These are phyloP conservation scores for Venturia pyrina DNA, from an alignment of 2,329 filamentous ascomycete genomes.

Conservation along the genomic window DNA sequence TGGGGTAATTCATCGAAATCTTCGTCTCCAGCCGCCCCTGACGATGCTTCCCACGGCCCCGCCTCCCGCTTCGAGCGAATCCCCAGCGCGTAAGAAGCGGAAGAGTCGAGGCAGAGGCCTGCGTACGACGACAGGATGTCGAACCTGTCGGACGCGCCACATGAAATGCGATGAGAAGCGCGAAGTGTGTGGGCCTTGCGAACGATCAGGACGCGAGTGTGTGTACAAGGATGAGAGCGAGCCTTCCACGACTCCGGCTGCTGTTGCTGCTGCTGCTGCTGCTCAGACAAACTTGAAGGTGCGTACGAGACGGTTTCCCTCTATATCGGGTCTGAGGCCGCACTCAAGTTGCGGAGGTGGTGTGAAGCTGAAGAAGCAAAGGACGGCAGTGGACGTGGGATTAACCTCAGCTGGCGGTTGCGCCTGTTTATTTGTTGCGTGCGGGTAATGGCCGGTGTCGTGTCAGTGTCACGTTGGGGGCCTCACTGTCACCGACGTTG, in stretches of 20 bases:
- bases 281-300: background rate
- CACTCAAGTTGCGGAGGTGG: background rate
- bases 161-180: conserved; percentile 33
- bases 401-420: background rate
- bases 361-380: background rate
- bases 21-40: background rate
- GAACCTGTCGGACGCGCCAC: conserved; percentile 37
- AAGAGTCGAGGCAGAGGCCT: conserved; percentile 35
- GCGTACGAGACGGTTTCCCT: background rate
- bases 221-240: background rate
- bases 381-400: background rate
- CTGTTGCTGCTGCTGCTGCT: too few relatives aligned
- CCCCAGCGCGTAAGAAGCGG: conserved; percentile 22
- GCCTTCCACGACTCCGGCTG: background rate
- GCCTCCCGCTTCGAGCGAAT: conserved; percentile 15
- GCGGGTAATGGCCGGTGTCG: background rate
- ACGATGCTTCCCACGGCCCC: background rate
- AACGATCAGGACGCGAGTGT: background rate
- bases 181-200: background rate
- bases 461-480: too few relatives aligned
- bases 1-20: background rate
- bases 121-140: conserved; percentile 35
- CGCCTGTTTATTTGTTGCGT: too few relatives aligned
- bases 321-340: background rate
- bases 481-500: too few relatives aligned